Conservation (phyloP, 2,329 filamentous ascomycete species). For the Didymella glomerata region DNA sequence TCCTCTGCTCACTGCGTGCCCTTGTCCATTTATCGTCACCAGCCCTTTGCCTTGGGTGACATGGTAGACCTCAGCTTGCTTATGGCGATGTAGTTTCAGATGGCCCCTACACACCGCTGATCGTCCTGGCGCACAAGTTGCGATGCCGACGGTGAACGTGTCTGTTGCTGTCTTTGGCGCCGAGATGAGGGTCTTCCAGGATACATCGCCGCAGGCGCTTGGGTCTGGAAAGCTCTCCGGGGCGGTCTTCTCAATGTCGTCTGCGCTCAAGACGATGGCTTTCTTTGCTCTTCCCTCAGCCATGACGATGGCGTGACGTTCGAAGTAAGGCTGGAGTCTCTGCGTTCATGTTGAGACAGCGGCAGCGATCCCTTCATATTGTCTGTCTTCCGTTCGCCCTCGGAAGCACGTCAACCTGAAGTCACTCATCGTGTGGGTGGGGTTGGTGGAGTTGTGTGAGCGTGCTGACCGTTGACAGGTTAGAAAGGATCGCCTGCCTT, state of each 20-base stretch:
- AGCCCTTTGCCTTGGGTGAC: conserved; percentile 50
- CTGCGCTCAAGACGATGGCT: neutral
- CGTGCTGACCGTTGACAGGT: neutral
- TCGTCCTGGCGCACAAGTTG: conserved; percentile 39
- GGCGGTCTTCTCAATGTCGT: neutral
- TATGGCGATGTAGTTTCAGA: conserved; percentile 52
- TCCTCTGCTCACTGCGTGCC: conserved; percentile 46
- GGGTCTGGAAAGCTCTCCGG: conserved; percentile 24
- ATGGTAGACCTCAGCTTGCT: conserved; percentile 57
- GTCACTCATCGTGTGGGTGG: neutral
- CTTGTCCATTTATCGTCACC: conserved; percentile 51
- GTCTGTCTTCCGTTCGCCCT: neutral
- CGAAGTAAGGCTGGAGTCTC: neutral
- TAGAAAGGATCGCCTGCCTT: neutral
- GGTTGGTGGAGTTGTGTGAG: neutral
- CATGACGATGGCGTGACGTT: neutral
- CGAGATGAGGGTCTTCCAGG: conserved; percentile 55
- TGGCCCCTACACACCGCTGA: conserved; percentile 34
- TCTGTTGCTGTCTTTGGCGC: conserved; percentile 44
- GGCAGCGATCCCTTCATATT: no score
- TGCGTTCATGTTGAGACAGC: neutral
- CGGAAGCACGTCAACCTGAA: neutral
- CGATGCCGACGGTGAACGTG: conserved; percentile 52
- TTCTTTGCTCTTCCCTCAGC: neutral
- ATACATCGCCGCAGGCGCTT: conserved; percentile 34